Base-by-base conservation (phyloP, 164 flowering plant genomes). In the Tetrastigma voinierianum region DNA sequence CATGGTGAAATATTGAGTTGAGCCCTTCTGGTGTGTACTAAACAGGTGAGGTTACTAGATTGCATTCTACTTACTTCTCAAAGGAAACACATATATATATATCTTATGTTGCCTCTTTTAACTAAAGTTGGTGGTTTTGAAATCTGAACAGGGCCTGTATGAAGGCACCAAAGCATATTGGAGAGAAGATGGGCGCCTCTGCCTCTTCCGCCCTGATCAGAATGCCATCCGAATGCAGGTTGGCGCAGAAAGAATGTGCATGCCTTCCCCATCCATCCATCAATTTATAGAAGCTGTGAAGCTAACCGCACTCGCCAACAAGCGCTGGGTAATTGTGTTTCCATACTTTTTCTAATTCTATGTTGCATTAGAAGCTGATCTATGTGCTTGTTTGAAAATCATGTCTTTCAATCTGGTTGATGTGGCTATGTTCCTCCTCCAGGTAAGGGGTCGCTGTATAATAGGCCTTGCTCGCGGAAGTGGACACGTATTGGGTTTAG, bases 211-310 rank as follows among this genome's bases (percentile, higher is more conserved):
- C 10, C 99, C 97, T 0, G 90, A 86, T 16, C 80, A 88, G 73
- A 92, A 92, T 70, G 99, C 97, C 0, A 43, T 72, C 2, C 85
- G 98, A 7, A 81, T 90, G 94, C 73, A 77, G 78, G 64, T 73
- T 52, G 98, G 98, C 1, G 97, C 99, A 1, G 89, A 89, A 53
- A 79, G 98, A 58, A 75, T 95, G 89, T 90, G 97, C 82, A 92
- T 95, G 99, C 90, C 84, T 0, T 83, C 88, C 0, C 99, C 99
- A 19, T 83, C 99, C 3, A 61, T 82, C 21, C 77, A 87, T 12
- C 98, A 92, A 61, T 95, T 95, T 61, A 76, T 90, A 9, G 77
- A 83, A 59, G 97, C 98, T 11, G 85, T 95, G 8, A 95, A 86
- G 77, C 84, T 84, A 73, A 92, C 83, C 4, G 90, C 79, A 20